phyloP scores from a whole-genome alignment of 2,329 filamentous ascomycete genomes.

The Basipetospora chlamydospora region DNA sequence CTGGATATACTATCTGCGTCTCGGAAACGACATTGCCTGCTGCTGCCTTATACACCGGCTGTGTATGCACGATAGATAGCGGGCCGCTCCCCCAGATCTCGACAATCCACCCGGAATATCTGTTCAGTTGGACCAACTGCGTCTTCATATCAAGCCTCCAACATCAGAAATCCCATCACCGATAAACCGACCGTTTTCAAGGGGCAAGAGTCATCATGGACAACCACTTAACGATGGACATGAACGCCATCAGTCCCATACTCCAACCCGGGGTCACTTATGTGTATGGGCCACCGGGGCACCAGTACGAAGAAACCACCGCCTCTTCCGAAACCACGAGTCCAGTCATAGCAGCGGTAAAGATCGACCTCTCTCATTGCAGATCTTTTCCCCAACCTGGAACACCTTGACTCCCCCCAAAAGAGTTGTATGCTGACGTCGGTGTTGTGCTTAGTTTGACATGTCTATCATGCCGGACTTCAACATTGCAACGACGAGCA shows the following conservation, averaged over 20 bases:
- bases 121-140: too few relatives aligned
- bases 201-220: constrained; percentile 1
- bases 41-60: too few relatives aligned
- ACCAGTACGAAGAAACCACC: constrained; percentile 7
- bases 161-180: too few relatives aligned
- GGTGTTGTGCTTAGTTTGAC: constrained; percentile 8
- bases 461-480: constrained; percentile 13
- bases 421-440: too few relatives aligned
- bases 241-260: constrained; percentile 1
- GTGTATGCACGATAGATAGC: too few relatives aligned
- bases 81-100: too few relatives aligned
- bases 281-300: neutral
- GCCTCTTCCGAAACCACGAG: constrained; percentile 10
- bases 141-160: too few relatives aligned
- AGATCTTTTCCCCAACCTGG: neutral
- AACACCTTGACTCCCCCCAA: too few relatives aligned
- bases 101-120: too few relatives aligned
- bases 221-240: constrained; percentile 1
- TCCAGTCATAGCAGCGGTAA: constrained; percentile 10
- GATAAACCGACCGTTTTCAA: too few relatives aligned
- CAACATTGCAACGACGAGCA: constrained; percentile 10
- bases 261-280: neutral
- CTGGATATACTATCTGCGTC: too few relatives aligned
- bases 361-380: neutral
- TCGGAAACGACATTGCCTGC: too few relatives aligned